phyloP scores from a whole-genome alignment of 768 basidiomycete genomes.

The Omphalotus guepiniiformis region DNA sequence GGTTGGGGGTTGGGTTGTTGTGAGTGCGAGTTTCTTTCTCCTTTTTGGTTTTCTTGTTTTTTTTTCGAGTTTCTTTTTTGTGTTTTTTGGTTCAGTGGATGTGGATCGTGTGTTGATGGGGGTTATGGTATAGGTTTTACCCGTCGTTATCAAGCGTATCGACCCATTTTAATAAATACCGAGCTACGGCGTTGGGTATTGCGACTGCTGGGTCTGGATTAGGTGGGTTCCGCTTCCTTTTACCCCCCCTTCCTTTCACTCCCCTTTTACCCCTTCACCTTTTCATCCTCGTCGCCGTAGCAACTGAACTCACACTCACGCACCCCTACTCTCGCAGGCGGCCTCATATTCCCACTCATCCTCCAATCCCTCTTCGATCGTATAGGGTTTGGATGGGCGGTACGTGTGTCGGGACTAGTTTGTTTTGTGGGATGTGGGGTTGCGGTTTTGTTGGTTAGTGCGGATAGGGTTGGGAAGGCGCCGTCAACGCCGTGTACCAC shows the following conservation, averaged over 20 bases:
- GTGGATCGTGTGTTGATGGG: no score
- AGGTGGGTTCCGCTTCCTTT: constrained; percentile 33
- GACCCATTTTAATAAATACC: constrained; percentile 59
- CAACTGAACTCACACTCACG: not conserved
- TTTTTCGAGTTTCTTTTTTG: not conserved
- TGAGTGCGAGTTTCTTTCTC: constrained; percentile 27
- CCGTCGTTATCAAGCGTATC: constrained; percentile 64
- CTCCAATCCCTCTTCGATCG: constrained; percentile 50
- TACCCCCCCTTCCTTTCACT: not conserved
- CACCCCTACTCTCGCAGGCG: constrained; percentile 36
- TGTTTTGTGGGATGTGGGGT: constrained; percentile 43
- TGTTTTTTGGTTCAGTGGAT: constrained; percentile 5
- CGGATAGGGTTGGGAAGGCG: no score
- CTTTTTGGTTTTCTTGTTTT: not conserved
- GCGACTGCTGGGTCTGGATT: constrained; percentile 66
- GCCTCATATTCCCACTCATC: constrained; percentile 65
- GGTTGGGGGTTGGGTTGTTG: constrained; percentile 62
- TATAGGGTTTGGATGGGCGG: constrained; percentile 60
- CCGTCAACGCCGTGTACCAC: not conserved
- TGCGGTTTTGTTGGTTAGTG: constrained; percentile 33
- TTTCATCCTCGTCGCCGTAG: constrained; percentile 2
- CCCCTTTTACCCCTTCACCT: not conserved
- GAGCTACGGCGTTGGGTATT: constrained; percentile 70
- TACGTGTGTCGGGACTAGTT: constrained; percentile 52
- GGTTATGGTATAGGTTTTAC: constrained; percentile 53